Percentiles rank a stretch among this genome's conserved stretches.
Conservation (phyloP, 257 asterid genomes). For the Gynochthodes officinalis region DNA sequence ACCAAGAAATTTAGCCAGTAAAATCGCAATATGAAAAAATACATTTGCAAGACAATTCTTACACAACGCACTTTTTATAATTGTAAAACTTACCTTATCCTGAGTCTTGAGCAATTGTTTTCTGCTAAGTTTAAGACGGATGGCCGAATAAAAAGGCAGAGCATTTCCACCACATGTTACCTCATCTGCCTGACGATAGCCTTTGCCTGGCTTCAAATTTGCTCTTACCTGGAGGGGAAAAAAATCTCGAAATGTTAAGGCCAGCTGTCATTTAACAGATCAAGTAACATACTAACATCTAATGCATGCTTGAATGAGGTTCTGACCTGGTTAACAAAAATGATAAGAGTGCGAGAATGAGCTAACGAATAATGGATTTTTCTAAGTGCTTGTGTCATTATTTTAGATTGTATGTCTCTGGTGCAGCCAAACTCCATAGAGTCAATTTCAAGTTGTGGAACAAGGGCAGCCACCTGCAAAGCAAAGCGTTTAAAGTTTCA, state of each 20-base stretch:
- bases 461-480: conserved; percentile 95
- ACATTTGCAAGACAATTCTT: conserved; percentile 1
- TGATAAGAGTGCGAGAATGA: conserved; percentile 76
- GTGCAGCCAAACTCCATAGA: conserved; percentile 40
- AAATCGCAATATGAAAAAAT: background rate
- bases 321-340: conserved; percentile 86
- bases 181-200: conserved; percentile 58
- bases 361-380: conserved; percentile 77
- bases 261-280: background rate
- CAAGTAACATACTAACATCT: background rate
- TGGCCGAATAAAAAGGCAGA: conserved; percentile 85
- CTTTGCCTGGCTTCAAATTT: conserved; percentile 40
- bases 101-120: conserved; percentile 57
- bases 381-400: conserved; percentile 88
- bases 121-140: conserved; percentile 79
- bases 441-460: conserved; percentile 79
- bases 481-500: conserved; percentile 17
- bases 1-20: background rate
- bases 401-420: conserved; percentile 54
- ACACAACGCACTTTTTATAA: background rate
- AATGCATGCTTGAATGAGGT: conserved; percentile 16
- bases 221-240: conserved; percentile 54
- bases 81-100: conserved; percentile 47
- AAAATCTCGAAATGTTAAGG: conserved; percentile 7
- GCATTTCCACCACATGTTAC: conserved; percentile 97